Percentiles rank a stretch among this genome's conserved stretches.
phyloP scores from a whole-genome alignment of 2,329 filamentous ascomycete genomes.

The Penicillium sp. region DNA sequence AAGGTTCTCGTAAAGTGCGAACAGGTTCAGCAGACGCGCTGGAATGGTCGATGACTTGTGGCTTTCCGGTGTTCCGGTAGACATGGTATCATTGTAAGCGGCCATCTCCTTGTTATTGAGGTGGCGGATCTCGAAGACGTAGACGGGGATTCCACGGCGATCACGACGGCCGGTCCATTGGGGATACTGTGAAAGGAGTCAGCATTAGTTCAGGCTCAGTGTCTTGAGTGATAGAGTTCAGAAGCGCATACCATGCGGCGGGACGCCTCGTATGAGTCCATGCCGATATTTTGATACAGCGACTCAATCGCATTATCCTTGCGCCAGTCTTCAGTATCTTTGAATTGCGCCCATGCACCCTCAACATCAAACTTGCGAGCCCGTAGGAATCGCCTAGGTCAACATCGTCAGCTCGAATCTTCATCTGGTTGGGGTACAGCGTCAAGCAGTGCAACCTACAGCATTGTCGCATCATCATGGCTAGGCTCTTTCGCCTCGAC shows the following conservation, averaged over 20 bases:
- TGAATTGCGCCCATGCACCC: constrained; percentile 82
- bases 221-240: background rate
- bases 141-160: constrained; percentile 87
- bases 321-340: constrained; percentile 86
- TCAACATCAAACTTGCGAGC: constrained; percentile 78
- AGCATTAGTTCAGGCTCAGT: constrained; percentile 2
- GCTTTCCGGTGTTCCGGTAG: constrained; percentile 55
- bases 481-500: constrained; percentile 41
- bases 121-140: constrained; percentile 83
- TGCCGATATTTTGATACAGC: constrained; percentile 84
- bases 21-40: constrained; percentile 79
- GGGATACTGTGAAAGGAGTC: constrained; percentile 66
- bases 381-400: constrained; percentile 75
- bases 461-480: constrained; percentile 53
- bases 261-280: constrained; percentile 81
- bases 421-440: background rate
- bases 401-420: background rate
- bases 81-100: constrained; percentile 67
- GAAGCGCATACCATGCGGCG: constrained; percentile 64
- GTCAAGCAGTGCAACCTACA: constrained; percentile 41
- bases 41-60: constrained; percentile 63
- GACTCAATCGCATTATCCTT: constrained; percentile 75
- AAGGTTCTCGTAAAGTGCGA: constrained; percentile 92
- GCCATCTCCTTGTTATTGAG: constrained; percentile 81
- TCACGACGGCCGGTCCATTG: constrained; percentile 95